Base-by-base conservation (phyloP, 2,329 filamentous ascomycete genomes). In the Neurospora crassa region DNA sequence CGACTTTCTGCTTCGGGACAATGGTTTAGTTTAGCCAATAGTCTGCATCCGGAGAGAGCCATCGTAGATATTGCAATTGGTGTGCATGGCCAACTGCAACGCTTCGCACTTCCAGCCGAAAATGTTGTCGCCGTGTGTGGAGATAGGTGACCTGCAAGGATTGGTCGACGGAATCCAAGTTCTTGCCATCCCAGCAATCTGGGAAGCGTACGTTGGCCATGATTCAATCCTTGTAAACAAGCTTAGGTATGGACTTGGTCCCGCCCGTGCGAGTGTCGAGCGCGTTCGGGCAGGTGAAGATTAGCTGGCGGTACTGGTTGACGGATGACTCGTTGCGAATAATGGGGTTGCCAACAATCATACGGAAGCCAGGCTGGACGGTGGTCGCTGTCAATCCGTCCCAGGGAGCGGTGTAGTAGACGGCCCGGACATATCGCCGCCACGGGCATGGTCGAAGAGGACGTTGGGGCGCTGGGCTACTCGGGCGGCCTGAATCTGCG, bases 161-260 rank as follows among this genome's bases (percentile, higher is more conserved):
- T 76, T 86, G 83, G 75, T 86, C 80, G 0, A 78, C 68, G 5
- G 80, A 78, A 73, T 86, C 84, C 53, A 83, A 73, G 72, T 84
- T 79, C 45, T 79, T 78, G 40, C 85, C 85, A 71, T 87, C 80
- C 85, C 85, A 87, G 79, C 85, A 87, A 3, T 78, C 81, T 40
- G 82, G 83, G 77, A 83, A 83, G 12, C 81, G 80, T 68, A 82
- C 79, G 70, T 82, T 83, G 59, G 81, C 79, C 78, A 83, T 80
- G 69, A 80, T 80, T 5, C 78, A 78, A 10, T 76, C 78, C 41
- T 74, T 74, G 76, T 79, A 81, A 0, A 75, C 70, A 73, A 2
- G 24, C 2, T 24, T 72, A 18, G 73, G 74, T 71, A 75, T 74
- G 14, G 41, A 29, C 18, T 71, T 70, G 40, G 73, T 73, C 68